phyloP scores from a whole-genome alignment of 306 rosid species.

The Coriaria nepalensis region DNA sequence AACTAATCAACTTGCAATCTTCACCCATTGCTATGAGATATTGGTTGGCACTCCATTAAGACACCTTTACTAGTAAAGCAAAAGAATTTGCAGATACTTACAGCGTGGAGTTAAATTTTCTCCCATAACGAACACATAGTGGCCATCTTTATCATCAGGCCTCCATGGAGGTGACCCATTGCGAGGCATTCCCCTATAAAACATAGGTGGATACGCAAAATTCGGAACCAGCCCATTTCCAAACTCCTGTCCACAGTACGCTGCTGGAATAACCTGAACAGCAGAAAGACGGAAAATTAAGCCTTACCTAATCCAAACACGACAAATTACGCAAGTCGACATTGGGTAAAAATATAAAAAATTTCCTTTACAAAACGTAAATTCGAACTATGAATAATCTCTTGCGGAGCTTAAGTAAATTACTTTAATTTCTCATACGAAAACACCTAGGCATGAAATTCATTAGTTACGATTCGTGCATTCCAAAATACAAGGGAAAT shows the following conservation, averaged over 20 bases:
- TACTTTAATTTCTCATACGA: no score
- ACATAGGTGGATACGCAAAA: constrained; percentile 35
- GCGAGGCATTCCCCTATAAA: constrained; percentile 41
- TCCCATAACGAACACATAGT: constrained; percentile 46
- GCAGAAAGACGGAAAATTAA: neutral
- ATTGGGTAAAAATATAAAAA: no score
- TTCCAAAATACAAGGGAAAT: neutral
- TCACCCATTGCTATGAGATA: neutral
- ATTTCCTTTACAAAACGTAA: no score
- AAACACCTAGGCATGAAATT: no score
- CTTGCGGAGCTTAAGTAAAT: no score
- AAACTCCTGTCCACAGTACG: constrained; percentile 48
- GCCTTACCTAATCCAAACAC: neutral
- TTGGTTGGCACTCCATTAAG: neutral
- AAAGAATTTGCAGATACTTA: constrained; percentile 17
- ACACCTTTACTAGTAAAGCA: neutral
- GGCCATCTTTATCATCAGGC: constrained; percentile 74
- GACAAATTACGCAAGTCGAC: no score
- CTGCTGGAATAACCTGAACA: constrained; percentile 41
- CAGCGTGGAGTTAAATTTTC: constrained; percentile 62
- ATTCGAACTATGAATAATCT: no score
- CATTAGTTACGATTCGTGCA: no score
- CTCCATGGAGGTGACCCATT: constrained; percentile 73
- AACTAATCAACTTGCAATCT: neutral
- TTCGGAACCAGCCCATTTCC: constrained; percentile 36